Evolutionary conservation across 2,329 filamentous ascomycete genomes (phyloP).

Genomic region (Colletotrichum sp.): DNA sequence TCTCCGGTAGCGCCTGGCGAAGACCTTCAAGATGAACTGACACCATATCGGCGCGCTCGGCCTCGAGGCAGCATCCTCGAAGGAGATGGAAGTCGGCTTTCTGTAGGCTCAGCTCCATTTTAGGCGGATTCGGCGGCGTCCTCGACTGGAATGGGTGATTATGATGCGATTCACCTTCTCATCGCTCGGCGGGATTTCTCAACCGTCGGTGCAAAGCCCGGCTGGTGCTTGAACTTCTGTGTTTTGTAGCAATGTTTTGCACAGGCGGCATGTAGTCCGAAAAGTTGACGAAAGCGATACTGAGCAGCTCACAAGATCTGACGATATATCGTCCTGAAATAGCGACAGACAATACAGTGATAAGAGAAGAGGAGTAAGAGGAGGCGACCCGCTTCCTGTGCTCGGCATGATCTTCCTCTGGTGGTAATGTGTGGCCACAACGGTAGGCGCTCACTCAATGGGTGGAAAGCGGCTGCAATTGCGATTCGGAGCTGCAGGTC

Average conservation of each 20-base stretch:
- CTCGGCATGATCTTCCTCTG: not conserved
- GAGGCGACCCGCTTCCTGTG: not conserved
- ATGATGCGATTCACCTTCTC: not conserved
- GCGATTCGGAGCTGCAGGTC: constrained; percentile 22
- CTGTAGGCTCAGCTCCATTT: constrained; percentile 24
- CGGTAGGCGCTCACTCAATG: not conserved
- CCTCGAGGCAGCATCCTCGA: constrained; percentile 59
- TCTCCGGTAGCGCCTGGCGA: constrained; percentile 46
- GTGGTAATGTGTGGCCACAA: not conserved
- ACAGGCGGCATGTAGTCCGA: not conserved
- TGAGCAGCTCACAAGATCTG: not conserved
- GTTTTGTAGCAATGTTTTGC: not conserved
- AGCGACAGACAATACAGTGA: not conserved
- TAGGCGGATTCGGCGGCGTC: not conserved
- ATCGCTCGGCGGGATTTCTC: not conserved
- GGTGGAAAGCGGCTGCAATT: constrained; percentile 17
- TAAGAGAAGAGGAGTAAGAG: not conserved
- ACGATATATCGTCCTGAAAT: not conserved
- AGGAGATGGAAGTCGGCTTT: constrained; percentile 44
- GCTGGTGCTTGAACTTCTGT: not conserved
- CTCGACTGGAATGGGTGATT: not conserved
- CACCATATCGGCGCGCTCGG: constrained; percentile 55
- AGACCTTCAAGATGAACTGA: constrained; percentile 54
- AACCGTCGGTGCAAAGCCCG: not conserved
- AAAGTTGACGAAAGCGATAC: not conserved